Percentiles rank a stretch among this genome's conserved stretches.
phyloP scores from a whole-genome alignment of 2,329 filamentous ascomycete species.

The Elsinoe necatrix region DNA sequence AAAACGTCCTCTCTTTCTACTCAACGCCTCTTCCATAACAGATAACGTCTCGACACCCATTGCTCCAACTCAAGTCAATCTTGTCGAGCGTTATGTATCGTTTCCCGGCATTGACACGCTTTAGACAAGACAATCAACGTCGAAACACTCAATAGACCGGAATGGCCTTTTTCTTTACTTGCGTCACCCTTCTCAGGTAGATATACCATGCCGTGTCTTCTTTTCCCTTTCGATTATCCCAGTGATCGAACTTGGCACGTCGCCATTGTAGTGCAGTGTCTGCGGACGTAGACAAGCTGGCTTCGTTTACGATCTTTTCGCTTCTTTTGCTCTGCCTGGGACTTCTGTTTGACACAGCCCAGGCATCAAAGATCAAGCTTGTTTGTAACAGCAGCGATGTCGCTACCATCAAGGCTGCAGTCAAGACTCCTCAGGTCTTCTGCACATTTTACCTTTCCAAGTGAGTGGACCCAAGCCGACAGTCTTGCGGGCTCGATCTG shows the following conservation, averaged over 20 bases:
- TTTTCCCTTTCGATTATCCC: neutral
- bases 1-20: neutral
- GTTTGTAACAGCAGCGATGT: conserved; percentile 2
- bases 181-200: conserved; percentile 5
- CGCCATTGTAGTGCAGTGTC: neutral
- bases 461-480: no score
- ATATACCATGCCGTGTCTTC: conserved; percentile 4
- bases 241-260: neutral
- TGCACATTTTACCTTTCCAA: conserved; percentile 7
- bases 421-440: conserved; percentile 1
- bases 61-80: neutral
- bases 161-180: neutral
- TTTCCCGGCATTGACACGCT: conserved; percentile 8
- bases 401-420: conserved; percentile 1
- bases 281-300: conserved; percentile 11
- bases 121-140: conserved; percentile 11
- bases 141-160: conserved; percentile 11
- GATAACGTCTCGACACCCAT: neutral
- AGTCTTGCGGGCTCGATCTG: neutral
- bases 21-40: neutral
- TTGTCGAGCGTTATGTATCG: conserved; percentile 1
- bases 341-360: conserved; percentile 4
- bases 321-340: conserved; percentile 10
- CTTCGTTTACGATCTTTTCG: conserved; percentile 10
- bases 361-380: conserved; percentile 9